Conservation (phyloP, 2,329 filamentous ascomycete genomes). For the Sordariomycetes sp. region DNA sequence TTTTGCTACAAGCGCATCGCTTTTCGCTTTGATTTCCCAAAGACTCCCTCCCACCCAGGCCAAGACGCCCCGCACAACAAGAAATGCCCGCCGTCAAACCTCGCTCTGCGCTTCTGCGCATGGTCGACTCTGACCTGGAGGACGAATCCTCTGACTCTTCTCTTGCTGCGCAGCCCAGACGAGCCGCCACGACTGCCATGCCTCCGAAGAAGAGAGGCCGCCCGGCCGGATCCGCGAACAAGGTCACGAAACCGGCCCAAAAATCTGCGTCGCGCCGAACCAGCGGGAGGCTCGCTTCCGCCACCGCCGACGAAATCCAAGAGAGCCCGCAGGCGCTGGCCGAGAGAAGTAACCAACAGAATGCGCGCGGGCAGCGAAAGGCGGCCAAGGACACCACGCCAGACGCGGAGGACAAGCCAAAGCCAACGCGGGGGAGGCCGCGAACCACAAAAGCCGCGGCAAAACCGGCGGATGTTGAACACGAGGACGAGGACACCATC, state of each 20-base stretch:
- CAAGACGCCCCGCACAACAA: not conserved
- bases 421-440: constrained; percentile 2
- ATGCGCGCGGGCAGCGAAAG: not conserved
- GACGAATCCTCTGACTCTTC: not conserved
- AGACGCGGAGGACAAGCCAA: not conserved
- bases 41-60: not conserved
- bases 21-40: not conserved
- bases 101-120: not conserved
- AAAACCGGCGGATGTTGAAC: constrained; percentile 1
- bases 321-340: not conserved
- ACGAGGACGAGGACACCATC: not conserved
- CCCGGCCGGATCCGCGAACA: constrained; percentile 3
- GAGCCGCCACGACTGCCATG: not conserved
- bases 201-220: constrained; percentile 2
- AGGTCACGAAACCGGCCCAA: constrained; percentile 4
- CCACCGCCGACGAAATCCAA: not conserved
- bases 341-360: not conserved
- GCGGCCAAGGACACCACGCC: not conserved
- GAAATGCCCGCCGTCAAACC: not conserved
- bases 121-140: constrained; percentile 4
- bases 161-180: not conserved
- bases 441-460: not conserved
- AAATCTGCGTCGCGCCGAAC: not conserved
- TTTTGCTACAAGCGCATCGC: not conserved
- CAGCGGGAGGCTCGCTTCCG: not conserved